Evolutionary conservation across 495 filamentous ascomycete genomes (phyloP).

Genomic region (Platismatia glauca): DNA sequence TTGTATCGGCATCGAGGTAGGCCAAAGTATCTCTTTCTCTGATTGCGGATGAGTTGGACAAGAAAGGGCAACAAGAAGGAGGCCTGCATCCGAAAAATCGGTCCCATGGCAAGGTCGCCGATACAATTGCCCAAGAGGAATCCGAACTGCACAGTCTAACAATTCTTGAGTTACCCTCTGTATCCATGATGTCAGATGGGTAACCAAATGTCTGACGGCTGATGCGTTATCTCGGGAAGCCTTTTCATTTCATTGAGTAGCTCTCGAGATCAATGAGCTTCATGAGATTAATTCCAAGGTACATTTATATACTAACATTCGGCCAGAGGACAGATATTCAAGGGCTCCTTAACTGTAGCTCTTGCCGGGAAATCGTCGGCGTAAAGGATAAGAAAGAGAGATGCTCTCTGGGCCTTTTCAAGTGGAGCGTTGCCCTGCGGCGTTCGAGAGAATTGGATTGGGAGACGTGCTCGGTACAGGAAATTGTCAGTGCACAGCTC

Average conservation of each 20-base stretch:
- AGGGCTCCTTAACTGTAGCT: constrained; percentile 31
- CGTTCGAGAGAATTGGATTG: constrained; percentile 20
- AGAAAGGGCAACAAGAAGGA: constrained; percentile 79
- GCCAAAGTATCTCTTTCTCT: not conserved
- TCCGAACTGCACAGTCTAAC: not conserved
- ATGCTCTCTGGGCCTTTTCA: constrained; percentile 40
- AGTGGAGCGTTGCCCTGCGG: constrained; percentile 38
- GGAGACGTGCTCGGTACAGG: constrained; percentile 40
- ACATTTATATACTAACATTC: constrained; percentile 21
- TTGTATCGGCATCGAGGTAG: constrained; percentile 55
- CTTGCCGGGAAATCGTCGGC: constrained; percentile 39
- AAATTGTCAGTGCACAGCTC: constrained; percentile 44
- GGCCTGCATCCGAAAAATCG: constrained; percentile 41
- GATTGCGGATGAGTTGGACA: not conserved
- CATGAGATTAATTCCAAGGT: constrained; percentile 23
- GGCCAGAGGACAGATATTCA: constrained; percentile 14
- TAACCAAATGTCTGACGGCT: constrained; percentile 5
- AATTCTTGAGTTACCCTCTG: constrained; percentile 12
- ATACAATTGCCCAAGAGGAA: constrained; percentile 85
- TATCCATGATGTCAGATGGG: constrained; percentile 10
- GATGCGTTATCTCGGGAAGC: constrained; percentile 2
- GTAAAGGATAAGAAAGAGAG: constrained; percentile 33
- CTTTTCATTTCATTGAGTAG: constrained; percentile 22
- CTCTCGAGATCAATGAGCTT: constrained; percentile 13
- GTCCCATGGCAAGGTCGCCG: constrained; percentile 60